Base-by-base conservation (phyloP, 495 filamentous ascomycete genomes). In the Aspergillus baeticus region DNA sequence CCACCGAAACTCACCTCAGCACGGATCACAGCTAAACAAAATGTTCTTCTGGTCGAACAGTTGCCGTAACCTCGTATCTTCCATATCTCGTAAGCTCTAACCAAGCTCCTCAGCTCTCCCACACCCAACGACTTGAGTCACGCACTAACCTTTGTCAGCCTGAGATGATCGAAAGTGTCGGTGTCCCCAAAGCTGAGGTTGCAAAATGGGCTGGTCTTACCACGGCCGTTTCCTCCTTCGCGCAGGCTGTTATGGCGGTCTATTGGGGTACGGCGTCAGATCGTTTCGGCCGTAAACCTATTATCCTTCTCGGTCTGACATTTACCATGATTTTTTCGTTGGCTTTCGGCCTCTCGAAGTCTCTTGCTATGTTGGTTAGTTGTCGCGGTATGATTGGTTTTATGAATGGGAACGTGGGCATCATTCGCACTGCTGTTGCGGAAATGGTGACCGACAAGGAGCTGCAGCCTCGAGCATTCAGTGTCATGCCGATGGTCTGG, bases 371-470 rank as follows among this genome's bases (percentile, higher is more conserved):
- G 88, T 82, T 91, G 14, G 84, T 96, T 14, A 66, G 77, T 6
- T 77, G 87, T 6, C 78, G 91, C 58, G 84, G 81, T 6, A 63
- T 95, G 20, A 77, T 86, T 56, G 91, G 91, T 8, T 67, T 84
- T 0, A 77, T 85, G 57, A 91, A 90, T 64, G 90, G 88, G 0
- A 94, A 91, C 61, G 84, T 91, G 0, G 88, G 89, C 0, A 87
- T 92, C 33, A 85, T 93, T 71, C 78, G 90, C 39, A 93, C 88
- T 0, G 90, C 91, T 81, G 87, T 92, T 22, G 81, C 82, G 5
- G 91, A 95, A 69, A 82, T 95, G 80, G 89, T 93, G 15, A 88
- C 88, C 0, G 84, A 90, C 63, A 89, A 78, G 63, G 88, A 89
- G 61, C 78, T 95, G 17, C 91, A 95, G 59, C 91, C 91, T 0